A percentile compares a stretch with the other conserved stretches of the same genome.
phyloP scores from a whole-genome alignment of 2,329 filamentous ascomycete species.

The Colletotrichum costaricense region DNA sequence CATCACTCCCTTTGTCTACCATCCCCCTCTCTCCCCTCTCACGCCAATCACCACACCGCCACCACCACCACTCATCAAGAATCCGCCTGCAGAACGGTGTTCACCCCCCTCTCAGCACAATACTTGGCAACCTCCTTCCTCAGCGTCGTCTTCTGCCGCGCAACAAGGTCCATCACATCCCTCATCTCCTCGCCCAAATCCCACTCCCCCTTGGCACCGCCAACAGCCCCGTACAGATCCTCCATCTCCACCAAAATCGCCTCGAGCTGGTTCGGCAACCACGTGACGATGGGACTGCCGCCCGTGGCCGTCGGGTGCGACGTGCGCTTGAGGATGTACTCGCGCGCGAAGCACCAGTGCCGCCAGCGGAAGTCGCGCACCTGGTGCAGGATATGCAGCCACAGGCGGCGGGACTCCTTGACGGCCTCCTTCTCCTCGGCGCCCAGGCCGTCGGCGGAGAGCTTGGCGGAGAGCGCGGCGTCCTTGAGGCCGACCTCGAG shows the following conservation, averaged over 20 bases:
- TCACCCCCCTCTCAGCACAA: constrained; percentile 70
- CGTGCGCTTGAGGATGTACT: constrained; percentile 86
- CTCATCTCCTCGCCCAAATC: constrained; percentile 59
- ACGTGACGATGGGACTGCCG: constrained; percentile 85
- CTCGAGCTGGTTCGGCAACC: constrained; percentile 84
- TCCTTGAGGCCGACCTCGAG: constrained; percentile 64
- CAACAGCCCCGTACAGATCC: constrained; percentile 62
- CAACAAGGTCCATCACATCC: constrained; percentile 75
- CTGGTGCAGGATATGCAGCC: constrained; percentile 76
- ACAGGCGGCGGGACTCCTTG: constrained; percentile 67
- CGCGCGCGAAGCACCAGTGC: constrained; percentile 87
- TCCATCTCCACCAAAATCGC: constrained; percentile 80
- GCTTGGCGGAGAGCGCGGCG: constrained; percentile 60
- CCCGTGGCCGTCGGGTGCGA: constrained; percentile 82
- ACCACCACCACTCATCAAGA: not conserved
- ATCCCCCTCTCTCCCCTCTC: not conserved
- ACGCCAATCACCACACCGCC: not conserved
- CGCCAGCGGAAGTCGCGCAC: constrained; percentile 86
- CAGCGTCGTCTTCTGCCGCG: constrained; percentile 72
- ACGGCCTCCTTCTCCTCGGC: constrained; percentile 53
- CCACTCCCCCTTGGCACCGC: constrained; percentile 50
- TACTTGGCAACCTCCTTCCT: constrained; percentile 82
- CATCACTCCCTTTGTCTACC: not conserved
- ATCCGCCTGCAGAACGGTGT: not conserved
- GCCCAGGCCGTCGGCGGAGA: constrained; percentile 37